Base-by-base conservation (phyloP, 2,329 filamentous ascomycete species). In the Botrytis galanthina region DNA sequence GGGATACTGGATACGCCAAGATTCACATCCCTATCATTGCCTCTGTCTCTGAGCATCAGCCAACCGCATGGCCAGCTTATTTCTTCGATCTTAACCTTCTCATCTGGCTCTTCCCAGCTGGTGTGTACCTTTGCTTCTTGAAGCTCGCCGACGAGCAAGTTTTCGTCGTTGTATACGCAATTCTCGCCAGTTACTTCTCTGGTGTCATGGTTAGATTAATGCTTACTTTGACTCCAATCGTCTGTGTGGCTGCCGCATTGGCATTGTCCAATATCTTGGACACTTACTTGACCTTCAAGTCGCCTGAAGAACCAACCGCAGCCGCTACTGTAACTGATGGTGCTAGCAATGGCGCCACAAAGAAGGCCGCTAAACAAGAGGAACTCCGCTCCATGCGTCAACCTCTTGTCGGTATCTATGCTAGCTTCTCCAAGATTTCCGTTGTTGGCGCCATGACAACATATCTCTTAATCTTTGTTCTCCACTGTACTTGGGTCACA, bases 151-250 rank as follows among this genome's bases (percentile, higher is more conserved):
- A 99, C 81, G 95, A 99, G 87, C 96, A 99, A 81, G 95, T 99
- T 75, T 99, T 99, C 81, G 89, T 99, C 79, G 92, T 99, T 80
- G 97, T 98, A 78, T 99, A 99, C 82, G 91, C 95, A n/a, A 90
- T 99, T 63, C 92, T 98, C 76, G 93, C 94, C 77, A 98, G 94
- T 84, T 99, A 99, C 87, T 99, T 99, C 80, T 94, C 97, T 37
- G 96, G 96, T 82, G 97, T 99, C 84, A 99, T 99, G 96, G 96
- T 99, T 75, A 94, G 96, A 84, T 86, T 99, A 80, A 99, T 99
- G 96, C 89, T 99, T 75, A 99, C 96, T 0, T 86, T 99, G 78
- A 99, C 96, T 1, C 96, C 96, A 1, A 92, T 99, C 77, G 96
- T 99, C 69, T 99, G 96, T 83, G 94, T 98, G 77, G 92, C 96